Percentiles rank a stretch among this genome's conserved stretches.
These are phyloP conservation scores for Hygrophila difformis DNA, from an alignment of 257 asterid genomes.

Conservation along the genomic window DNA sequence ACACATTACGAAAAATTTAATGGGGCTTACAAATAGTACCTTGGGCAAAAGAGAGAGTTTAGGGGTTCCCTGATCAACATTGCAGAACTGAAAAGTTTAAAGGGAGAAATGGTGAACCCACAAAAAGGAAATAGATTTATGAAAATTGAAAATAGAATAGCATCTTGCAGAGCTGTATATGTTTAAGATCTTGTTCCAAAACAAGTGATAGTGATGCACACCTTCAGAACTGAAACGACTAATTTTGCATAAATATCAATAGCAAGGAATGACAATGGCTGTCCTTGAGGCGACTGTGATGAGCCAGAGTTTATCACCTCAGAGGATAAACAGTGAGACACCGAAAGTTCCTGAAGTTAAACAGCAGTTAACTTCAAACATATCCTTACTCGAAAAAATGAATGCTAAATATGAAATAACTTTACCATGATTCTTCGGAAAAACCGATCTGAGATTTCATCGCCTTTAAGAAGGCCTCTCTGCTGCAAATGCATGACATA, in stretches of 20 bases:
- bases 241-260: conserved; percentile 83
- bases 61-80: conserved; percentile 65
- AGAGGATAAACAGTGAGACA: conserved; percentile 76
- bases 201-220: conserved; percentile 20
- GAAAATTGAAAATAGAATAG: neutral
- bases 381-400: neutral
- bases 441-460: conserved; percentile 77
- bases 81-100: conserved; percentile 55
- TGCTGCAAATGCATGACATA: conserved; percentile 61
- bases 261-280: conserved; percentile 84
- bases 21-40: conserved; percentile 32
- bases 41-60: conserved; percentile 73
- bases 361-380: conserved; percentile 4
- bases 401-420: neutral
- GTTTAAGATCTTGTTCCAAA: conserved; percentile 1
- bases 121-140: neutral
- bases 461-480: conserved; percentile 84
- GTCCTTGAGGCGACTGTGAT: conserved; percentile 59
- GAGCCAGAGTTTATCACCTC: conserved; percentile 65
- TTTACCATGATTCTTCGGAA: conserved; percentile 73
- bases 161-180: too few species aligned
- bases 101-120: conserved; percentile 18
- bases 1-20: neutral
- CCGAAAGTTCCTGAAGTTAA: conserved; percentile 68
- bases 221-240: conserved; percentile 83